Percentiles rank a stretch among this genome's conserved stretches.
Evolutionary conservation across 2,329 filamentous ascomycete genomes (phyloP).

Genomic region (Cytospora schulzeri): DNA sequence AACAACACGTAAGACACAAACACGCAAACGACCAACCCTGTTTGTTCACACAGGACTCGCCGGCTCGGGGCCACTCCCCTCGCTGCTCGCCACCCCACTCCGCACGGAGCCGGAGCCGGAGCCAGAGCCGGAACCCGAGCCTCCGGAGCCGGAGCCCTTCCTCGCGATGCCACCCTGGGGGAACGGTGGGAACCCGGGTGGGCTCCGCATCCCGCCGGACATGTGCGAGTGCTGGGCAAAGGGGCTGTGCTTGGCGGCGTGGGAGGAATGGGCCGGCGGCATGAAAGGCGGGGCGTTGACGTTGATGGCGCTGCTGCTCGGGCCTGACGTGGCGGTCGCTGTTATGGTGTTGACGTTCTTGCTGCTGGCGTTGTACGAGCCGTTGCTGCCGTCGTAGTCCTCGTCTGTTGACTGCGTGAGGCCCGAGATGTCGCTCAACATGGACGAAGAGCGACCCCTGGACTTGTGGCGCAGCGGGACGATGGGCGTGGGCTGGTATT

Average conservation of each 20-base stretch:
- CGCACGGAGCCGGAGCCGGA: conserved; percentile 36
- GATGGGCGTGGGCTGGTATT: conserved; percentile 39
- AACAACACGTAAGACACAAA: neutral
- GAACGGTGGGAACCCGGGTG: conserved; percentile 23
- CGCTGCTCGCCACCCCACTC: conserved; percentile 49
- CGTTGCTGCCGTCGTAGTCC: conserved; percentile 42
- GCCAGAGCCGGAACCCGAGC: conserved; percentile 31
- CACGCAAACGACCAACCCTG: neutral
- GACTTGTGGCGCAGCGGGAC: conserved; percentile 44
- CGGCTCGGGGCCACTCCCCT: conserved; percentile 53
- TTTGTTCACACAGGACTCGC: conserved; percentile 48
- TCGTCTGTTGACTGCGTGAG: conserved; percentile 65
- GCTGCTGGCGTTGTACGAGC: conserved; percentile 29
- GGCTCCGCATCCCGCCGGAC: conserved; percentile 23
- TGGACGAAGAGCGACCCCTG: conserved; percentile 64
- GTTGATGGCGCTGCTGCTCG: conserved; percentile 31
- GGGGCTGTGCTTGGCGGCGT: conserved; percentile 19
- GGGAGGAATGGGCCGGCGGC: conserved; percentile 25
- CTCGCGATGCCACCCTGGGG: conserved; percentile 29
- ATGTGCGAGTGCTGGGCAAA: conserved; percentile 26
- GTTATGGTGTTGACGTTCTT: conserved; percentile 20
- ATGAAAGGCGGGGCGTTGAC: conserved; percentile 31
- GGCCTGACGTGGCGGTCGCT: neutral
- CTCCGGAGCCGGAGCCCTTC: conserved; percentile 31
- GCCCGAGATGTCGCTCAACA: conserved; percentile 68